Conservation (phyloP, 1,139 yeast genomes). For the Suhomyces panamericanus region DNA sequence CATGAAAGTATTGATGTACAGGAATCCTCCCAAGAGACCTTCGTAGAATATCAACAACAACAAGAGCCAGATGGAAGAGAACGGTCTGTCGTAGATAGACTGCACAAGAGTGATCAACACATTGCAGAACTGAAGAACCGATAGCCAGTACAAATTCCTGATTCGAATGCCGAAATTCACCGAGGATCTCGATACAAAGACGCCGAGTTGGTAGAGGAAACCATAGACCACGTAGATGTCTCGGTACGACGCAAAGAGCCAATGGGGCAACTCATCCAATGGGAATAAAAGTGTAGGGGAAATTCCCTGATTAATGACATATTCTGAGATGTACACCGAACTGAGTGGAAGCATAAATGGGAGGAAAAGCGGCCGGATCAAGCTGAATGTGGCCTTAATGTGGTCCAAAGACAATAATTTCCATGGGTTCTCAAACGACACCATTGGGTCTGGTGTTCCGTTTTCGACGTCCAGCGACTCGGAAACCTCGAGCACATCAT, state of each 20-base stretch:
- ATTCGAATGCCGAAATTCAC: constrained; percentile 63
- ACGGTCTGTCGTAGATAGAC: constrained; percentile 63
- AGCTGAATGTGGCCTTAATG: constrained; percentile 35
- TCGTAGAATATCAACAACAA: constrained; percentile 74
- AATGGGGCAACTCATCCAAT: constrained; percentile 58
- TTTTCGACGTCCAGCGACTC: neutral
- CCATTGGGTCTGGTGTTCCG: neutral
- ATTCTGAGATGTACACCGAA: constrained; percentile 83
- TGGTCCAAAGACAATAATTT: constrained; percentile 19
- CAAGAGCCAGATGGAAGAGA: constrained; percentile 54
- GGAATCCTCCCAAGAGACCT: constrained; percentile 85
- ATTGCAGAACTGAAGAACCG: constrained; percentile 69
- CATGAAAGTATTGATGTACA: constrained; percentile 86
- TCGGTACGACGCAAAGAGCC: constrained; percentile 62
- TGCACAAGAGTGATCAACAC: constrained; percentile 60
- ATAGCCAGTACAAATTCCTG: constrained; percentile 56
- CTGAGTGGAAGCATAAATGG: constrained; percentile 85
- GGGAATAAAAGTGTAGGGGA: constrained; percentile 86
- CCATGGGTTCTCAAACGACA: neutral
- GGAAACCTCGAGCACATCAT: neutral
- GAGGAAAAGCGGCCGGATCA: constrained; percentile 10
- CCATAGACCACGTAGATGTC: constrained; percentile 94
- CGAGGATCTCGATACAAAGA: constrained; percentile 85
- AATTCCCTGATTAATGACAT: constrained; percentile 86
- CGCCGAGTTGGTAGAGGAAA: constrained; percentile 90